These are phyloP conservation scores for Atkinsonella texensis DNA, from an alignment of 2,329 filamentous ascomycete genomes.

Conservation along the genomic window DNA sequence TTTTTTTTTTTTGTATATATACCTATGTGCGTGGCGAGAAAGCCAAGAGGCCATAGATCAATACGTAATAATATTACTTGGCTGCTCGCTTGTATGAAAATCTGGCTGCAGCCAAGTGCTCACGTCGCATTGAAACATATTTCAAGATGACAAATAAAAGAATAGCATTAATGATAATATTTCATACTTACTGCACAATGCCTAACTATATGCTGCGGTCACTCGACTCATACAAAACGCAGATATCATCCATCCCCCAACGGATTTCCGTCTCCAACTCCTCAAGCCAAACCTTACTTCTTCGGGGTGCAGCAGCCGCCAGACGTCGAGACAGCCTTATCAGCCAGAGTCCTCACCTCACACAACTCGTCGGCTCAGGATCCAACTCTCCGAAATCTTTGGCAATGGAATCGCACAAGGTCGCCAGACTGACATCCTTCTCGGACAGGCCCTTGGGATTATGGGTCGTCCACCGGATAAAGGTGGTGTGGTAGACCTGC, in stretches of 20 bases:
- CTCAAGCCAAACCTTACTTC: conserved; percentile 8
- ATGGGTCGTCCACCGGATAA: conserved; percentile 65
- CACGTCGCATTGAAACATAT: no score
- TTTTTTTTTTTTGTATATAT: conserved; percentile 16
- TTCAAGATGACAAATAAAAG: no score
- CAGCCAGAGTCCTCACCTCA: conserved; percentile 31
- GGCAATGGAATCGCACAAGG: conserved; percentile 48
- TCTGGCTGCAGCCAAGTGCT: no score
- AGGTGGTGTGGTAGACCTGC: conserved; percentile 57
- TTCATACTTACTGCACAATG: not conserved
- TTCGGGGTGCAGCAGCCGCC: conserved; percentile 44
- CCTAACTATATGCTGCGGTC: not conserved
- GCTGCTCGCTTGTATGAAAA: not conserved
- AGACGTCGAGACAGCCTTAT: conserved; percentile 31
- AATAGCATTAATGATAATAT: not conserved
- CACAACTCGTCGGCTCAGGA: conserved; percentile 20
- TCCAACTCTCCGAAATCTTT: conserved; percentile 42
- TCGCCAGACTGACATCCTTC: conserved; percentile 51
- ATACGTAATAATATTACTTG: conserved; percentile 6
- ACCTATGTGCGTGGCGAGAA: conserved; percentile 6
- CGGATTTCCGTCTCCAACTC: not conserved
- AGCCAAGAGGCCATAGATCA: conserved; percentile 3
- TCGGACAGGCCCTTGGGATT: conserved; percentile 50
- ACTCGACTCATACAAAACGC: not conserved
- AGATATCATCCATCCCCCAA: no score